These are phyloP conservation scores for Neurospora sp. DNA, from an alignment of 495 filamentous ascomycete species.

Conservation along the genomic window DNA sequence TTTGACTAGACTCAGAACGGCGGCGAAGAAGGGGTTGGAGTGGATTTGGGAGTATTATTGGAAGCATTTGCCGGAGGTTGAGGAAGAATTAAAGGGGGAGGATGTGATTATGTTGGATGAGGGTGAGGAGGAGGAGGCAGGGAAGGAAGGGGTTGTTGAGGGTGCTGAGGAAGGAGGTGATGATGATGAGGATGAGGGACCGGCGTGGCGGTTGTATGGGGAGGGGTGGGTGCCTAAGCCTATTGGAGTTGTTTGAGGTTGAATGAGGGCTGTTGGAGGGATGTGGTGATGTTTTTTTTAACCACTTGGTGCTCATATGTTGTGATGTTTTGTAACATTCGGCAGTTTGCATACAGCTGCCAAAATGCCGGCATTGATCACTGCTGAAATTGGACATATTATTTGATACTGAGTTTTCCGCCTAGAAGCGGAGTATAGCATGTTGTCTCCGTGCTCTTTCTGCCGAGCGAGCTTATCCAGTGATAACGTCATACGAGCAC, in stretches of 20 bases:
- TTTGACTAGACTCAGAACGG: constrained; percentile 54
- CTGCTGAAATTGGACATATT: background rate
- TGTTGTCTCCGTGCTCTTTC: background rate
- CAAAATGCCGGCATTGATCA: background rate
- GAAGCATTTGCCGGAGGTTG: constrained; percentile 33
- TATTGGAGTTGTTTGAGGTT: constrained; percentile 41
- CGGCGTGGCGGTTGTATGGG: constrained; percentile 42
- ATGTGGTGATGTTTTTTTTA: background rate
- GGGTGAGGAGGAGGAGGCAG: constrained; percentile 1
- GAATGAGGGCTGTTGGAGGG: background rate
- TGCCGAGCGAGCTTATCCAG: background rate
- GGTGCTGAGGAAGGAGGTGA: constrained; percentile 1
- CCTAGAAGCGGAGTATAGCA: background rate
- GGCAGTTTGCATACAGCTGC: background rate
- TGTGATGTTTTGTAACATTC: background rate
- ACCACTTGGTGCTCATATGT: background rate
- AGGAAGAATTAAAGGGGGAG: constrained; percentile 3
- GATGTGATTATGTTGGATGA: constrained; percentile 4
- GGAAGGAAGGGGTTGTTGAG: constrained; percentile 7
- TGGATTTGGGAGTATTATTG: constrained; percentile 92
- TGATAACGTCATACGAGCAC: background rate
- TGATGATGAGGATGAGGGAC: constrained; percentile 7
- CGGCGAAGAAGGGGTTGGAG: constrained; percentile 54
- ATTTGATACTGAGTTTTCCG: background rate
- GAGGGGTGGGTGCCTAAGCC: constrained; percentile 52